These are phyloP conservation scores for Diplodia seriata DNA, from an alignment of 2,329 filamentous ascomycete species.

Conservation along the genomic window DNA sequence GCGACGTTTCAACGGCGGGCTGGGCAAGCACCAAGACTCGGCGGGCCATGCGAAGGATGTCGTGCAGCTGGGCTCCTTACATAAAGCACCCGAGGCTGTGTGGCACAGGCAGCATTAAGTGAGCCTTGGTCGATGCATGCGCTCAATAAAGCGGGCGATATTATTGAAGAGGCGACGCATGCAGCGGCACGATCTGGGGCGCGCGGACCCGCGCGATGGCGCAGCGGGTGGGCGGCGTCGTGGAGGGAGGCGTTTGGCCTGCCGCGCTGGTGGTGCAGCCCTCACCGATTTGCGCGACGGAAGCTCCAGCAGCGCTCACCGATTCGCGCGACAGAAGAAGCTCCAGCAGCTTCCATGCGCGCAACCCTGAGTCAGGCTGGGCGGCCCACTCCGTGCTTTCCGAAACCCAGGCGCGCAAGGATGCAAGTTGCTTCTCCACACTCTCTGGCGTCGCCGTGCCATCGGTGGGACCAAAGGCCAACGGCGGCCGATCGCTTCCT, in stretches of 20 bases:
- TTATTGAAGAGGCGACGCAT: slow-evolving; percentile 18
- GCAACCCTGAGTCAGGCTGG: slow-evolving; percentile 20
- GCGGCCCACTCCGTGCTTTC: slow-evolving; percentile 27
- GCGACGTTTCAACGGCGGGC: slow-evolving; percentile 24
- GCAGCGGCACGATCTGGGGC: slow-evolving; percentile 22
- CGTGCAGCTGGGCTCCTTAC: slow-evolving; percentile 28
- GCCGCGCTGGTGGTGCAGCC: background rate
- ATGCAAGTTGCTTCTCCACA: slow-evolving; percentile 31
- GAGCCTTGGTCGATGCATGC: slow-evolving; percentile 22
- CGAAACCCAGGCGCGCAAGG: slow-evolving; percentile 28
- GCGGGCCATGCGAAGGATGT: slow-evolving; percentile 28
- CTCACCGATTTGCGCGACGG: background rate
- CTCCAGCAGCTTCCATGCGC: slow-evolving; percentile 28
- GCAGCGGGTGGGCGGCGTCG: background rate
- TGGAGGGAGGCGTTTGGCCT: slow-evolving; percentile 12
- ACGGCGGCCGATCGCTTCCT: slow-evolving; percentile 33
- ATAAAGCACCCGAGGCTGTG: slow-evolving; percentile 12
- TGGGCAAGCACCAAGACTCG: slow-evolving; percentile 9
- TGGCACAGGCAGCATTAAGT: slow-evolving; percentile 24
- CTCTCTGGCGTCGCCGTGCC: slow-evolving; percentile 20
- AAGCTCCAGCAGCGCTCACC: slow-evolving; percentile 20
- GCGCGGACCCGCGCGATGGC: slow-evolving; percentile 12
- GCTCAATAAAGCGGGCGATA: slow-evolving; percentile 23
- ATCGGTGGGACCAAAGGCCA: slow-evolving; percentile 31
- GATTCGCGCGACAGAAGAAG: slow-evolving; percentile 28